Evolutionary conservation across 169 alveolate genomes (phyloP), one percentile per base, ranked within the genome.

Genomic region (Plasmodium yoelii): DNA sequence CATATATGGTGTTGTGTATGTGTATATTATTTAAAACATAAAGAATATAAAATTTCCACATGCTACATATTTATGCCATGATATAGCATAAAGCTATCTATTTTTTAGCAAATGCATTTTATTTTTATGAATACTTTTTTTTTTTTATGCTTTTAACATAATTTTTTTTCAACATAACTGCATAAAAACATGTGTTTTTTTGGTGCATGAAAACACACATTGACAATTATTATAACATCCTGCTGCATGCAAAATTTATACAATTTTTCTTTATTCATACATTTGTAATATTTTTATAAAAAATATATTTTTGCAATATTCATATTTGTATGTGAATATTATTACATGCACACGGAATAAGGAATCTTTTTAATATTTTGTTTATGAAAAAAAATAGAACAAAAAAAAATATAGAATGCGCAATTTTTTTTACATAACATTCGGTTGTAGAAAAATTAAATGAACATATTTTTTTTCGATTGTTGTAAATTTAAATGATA

Each of bases 191-290:
- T 47, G 74, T 61, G 51, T 74, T 61, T 74, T 74, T 74, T 44
- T 74, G 71, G 68, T 67, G 72, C 88, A 74, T 64, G 74, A 64
- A 60, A 74, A 60, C 73, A 74, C 88, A 74, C 88, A 60, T 61
- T 60, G 73, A 60, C 46, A 61, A 34, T 60, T n/a, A 22, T 26
- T 22, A 10, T 28, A 15, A 55, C 87, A 74, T 67, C 61, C 55
- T 74, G 42, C 42, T 34, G 88, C 88, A 74, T 74, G 88, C 88
- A 74, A 34, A 10, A 18, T 22, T 60, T 18, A 74, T 47, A 10
- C 34, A 74, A 59, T 74, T 74, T 74, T 24, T 74, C 28, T 26
- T 51, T 22, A 60, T 74, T 46, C 49, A 4, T 72, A 13, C 57
- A 3, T 44, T 46, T 72, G 70, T 34, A 22, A 12, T 22, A 28